Base-by-base conservation (phyloP, 371 early-diverging fungal species). In the Rhizopus delemar region DNA sequence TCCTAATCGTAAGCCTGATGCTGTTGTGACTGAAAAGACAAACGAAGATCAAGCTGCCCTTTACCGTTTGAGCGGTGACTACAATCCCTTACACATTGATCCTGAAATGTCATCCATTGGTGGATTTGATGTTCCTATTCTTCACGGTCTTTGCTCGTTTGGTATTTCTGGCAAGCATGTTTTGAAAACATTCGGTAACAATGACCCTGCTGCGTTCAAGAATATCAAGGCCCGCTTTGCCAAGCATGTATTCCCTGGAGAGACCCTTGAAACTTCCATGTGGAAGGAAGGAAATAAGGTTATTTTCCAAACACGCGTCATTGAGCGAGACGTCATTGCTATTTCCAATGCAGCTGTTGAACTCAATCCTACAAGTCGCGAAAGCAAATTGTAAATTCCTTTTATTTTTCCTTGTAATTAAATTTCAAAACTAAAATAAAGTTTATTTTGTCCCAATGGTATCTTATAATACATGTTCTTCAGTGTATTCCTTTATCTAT, bases 191-290 rank as follows among this genome's bases (percentile, higher is more conserved):
- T 94, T 86, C 65, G 86, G 89, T 53, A 84, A 82, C 61, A 79
- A 76, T 54, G 86, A 94, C 59, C 84, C 93, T 11, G 73, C 79
- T 7, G 56, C 57, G 35, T 88, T 96, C 80, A 87, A 88, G 79
- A 84, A 73, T 68, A 86, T 98, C 80, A 96, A 97, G 86, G 94
- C 82, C 9, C 88, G 97, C 35, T 94, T 97, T 71, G 85, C 90
- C 41, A 83, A 87, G 46, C 93, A 89, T n/a, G 97, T 97, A 56
- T 88, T 92, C 83, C 98, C 99, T 15, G 98, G 99, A 6, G 98
- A 98, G 69, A 97, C 97, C 9, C 79, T 98, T 16, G 91, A 94
- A 69, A 96, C 97, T 8, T 87, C 90, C 66, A 92, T 96, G 90
- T 98, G 97, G 97, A 85, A 88, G 59, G 96, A 94, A 67, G 90